Evolutionary conservation across 1,284 basidiomycete species (phyloP).

Genomic region (Papiliotrema laurentii): DNA sequence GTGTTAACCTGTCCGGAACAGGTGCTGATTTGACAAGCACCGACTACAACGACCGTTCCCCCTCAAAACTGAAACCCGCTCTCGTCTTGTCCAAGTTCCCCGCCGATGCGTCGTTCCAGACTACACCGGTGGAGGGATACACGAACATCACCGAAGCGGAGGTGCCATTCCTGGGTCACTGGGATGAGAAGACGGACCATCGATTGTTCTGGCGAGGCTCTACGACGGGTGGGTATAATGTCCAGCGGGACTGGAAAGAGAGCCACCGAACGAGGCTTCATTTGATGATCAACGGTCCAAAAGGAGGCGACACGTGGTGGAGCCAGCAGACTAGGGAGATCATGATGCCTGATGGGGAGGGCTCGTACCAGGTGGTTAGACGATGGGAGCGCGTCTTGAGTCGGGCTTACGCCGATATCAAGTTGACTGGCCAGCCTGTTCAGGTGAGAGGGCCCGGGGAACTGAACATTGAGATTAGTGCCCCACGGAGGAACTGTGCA

Average conservation of each 20-base stretch:
- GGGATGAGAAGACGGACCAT: conserved; percentile 44
- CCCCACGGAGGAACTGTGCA: conserved; percentile 25
- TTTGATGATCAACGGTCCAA: conserved; percentile 44
- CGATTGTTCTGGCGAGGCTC: conserved; percentile 50
- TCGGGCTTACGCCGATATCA: conserved; percentile 47
- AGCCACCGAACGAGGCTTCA: conserved; percentile 48
- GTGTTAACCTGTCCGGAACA: conserved; percentile 1
- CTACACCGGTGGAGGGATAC: conserved; percentile 44
- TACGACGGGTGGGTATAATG: conserved; percentile 46
- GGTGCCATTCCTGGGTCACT: conserved; percentile 25
- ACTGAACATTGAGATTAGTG: conserved; percentile 2
- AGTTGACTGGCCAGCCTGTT: conserved; percentile 41
- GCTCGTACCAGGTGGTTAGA: conserved; percentile 29
- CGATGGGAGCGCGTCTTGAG: conserved; percentile 33
- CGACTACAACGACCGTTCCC: conserved; percentile 44
- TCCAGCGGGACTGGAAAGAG: conserved; percentile 45
- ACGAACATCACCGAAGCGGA: conserved; percentile 37
- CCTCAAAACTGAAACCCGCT: conserved; percentile 41
- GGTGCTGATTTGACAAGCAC: conserved; percentile 15
- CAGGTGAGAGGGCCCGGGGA: conserved; percentile 21
- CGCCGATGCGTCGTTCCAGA: conserved; percentile 42
- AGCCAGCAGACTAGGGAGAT: conserved; percentile 34
- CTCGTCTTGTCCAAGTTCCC: conserved; percentile 47
- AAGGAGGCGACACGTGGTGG: conserved; percentile 38
- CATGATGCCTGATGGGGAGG: conserved; percentile 43